phyloP scores from a whole-genome alignment of 805 yeast genomes.

The Pichia californica region DNA sequence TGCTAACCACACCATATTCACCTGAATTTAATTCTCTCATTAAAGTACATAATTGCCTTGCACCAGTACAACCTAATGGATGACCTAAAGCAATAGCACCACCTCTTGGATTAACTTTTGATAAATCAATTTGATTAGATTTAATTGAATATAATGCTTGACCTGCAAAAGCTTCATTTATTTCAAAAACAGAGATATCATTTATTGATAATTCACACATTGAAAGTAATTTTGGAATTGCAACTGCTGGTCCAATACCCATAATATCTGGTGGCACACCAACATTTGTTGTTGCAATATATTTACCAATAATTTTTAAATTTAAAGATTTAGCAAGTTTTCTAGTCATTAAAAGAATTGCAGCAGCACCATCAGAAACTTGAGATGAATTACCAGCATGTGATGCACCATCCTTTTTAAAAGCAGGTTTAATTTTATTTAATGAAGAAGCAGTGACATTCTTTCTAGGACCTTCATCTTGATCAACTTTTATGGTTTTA shows the following conservation, averaged over 20 bases:
- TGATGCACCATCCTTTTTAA: constrained; percentile 75
- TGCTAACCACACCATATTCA: constrained; percentile 84
- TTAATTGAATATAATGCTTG: constrained; percentile 78
- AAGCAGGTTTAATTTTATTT: constrained; percentile 78
- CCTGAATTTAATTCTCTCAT: constrained; percentile 73
- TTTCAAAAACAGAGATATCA: constrained; percentile 74
- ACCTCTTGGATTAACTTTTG: constrained; percentile 83
- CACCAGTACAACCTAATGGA: constrained; percentile 80
- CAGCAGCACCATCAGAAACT: constrained; percentile 94
- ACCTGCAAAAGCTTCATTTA: constrained; percentile 96
- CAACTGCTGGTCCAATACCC: constrained; percentile 98
- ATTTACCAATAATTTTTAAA: constrained; percentile 72
- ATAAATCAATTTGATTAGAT: constrained; percentile 56
- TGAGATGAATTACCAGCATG: constrained; percentile 97
- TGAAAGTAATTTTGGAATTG: constrained; percentile 74
- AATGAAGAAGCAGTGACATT: constrained; percentile 78
- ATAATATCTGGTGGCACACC: constrained; percentile 97
- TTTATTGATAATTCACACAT: constrained; percentile 40
- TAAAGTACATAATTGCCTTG: constrained; percentile 88
- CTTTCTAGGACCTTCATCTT: constrained; percentile 77
- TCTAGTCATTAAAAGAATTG: constrained; percentile 77
- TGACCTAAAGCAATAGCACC: constrained; percentile 97
- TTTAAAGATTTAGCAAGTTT: constrained; percentile 72
- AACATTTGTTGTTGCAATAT: constrained; percentile 67
- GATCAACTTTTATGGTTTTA: constrained; percentile 27